phyloP scores from a whole-genome alignment of 2,329 filamentous ascomycete species.

The Arthrobotrys musiformis region DNA sequence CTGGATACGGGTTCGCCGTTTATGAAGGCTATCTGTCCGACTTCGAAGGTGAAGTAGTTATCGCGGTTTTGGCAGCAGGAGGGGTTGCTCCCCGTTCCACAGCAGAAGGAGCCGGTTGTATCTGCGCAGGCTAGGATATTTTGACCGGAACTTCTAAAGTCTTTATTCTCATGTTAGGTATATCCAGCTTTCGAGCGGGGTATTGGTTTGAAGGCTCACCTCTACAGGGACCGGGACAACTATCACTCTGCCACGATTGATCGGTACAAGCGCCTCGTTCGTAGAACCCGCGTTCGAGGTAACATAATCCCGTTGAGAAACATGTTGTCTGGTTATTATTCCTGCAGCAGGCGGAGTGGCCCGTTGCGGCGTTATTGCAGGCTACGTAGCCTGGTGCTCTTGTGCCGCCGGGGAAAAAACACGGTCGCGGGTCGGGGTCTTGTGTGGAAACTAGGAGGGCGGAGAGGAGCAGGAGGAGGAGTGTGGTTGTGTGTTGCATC shows the following conservation, averaged over 20 bases:
- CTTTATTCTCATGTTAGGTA: neutral
- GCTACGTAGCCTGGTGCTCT: constrained; percentile 28
- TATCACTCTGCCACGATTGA: constrained; percentile 50
- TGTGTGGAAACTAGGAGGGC: constrained; percentile 23
- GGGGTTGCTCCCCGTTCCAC: constrained; percentile 35
- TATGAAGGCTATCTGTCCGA: constrained; percentile 51
- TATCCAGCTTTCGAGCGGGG: neutral
- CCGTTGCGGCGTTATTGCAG: constrained; percentile 29
- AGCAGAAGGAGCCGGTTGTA: constrained; percentile 31
- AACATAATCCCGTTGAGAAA: constrained; percentile 41
- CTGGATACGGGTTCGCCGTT: constrained; percentile 37
- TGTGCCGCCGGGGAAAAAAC: constrained; percentile 32
- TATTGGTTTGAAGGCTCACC: neutral
- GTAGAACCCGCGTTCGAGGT: constrained; percentile 32
- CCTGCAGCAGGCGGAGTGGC: constrained; percentile 42
- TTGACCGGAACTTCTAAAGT: constrained; percentile 33
- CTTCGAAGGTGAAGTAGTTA: constrained; percentile 34
- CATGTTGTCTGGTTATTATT: constrained; percentile 48
- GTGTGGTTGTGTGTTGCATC: constrained; percentile 47
- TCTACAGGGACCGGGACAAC: constrained; percentile 41
- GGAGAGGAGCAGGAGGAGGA: constrained; percentile 24
- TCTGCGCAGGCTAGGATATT: constrained; percentile 47
- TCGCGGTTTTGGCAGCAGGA: constrained; percentile 31
- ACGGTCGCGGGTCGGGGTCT: constrained; percentile 22
- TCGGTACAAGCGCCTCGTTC: constrained; percentile 46